Evolutionary conservation across 805 yeast species (phyloP).

Genomic region (Zygosaccharomyces bailii): DNA sequence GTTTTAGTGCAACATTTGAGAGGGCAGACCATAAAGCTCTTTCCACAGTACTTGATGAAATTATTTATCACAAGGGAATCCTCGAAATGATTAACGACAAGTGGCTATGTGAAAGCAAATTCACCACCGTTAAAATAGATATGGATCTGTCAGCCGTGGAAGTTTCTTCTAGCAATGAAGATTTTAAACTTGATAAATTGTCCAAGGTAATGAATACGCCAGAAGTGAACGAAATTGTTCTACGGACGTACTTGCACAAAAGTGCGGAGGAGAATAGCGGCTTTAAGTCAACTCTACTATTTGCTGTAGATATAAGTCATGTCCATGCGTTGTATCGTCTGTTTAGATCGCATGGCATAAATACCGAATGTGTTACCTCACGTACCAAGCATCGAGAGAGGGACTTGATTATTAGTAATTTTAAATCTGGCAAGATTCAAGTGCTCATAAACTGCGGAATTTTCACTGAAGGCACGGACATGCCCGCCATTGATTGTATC

Average conservation of each 20-base stretch:
- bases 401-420: conserved; percentile 49
- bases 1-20: conserved; percentile 85
- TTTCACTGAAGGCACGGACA: conserved; percentile 92
- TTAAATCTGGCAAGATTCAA: conserved; percentile 57
- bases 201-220: conserved; percentile 53
- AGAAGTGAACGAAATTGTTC: conserved; percentile 53
- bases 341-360: conserved; percentile 58
- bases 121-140: conserved; percentile 54
- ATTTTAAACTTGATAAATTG: conserved; percentile 51
- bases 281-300: conserved; percentile 61
- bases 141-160: conserved; percentile 42
- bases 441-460: conserved; percentile 86
- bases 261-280: conserved; percentile 33
- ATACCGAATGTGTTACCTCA: conserved; percentile 70
- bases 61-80: conserved; percentile 66
- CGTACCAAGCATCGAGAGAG: conserved; percentile 54
- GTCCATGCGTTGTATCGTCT: conserved; percentile 50
- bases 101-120: conserved; percentile 66
- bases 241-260: conserved; percentile 49
- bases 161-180: conserved; percentile 34
- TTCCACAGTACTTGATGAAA: conserved; percentile 59
- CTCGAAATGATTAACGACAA: conserved; percentile 62
- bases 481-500: conserved; percentile 81
- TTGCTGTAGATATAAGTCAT: conserved; percentile 74
- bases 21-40: conserved; percentile 68